phyloP scores from a whole-genome alignment of 257 asterid species.

The Solanum ahanhuiri region DNA sequence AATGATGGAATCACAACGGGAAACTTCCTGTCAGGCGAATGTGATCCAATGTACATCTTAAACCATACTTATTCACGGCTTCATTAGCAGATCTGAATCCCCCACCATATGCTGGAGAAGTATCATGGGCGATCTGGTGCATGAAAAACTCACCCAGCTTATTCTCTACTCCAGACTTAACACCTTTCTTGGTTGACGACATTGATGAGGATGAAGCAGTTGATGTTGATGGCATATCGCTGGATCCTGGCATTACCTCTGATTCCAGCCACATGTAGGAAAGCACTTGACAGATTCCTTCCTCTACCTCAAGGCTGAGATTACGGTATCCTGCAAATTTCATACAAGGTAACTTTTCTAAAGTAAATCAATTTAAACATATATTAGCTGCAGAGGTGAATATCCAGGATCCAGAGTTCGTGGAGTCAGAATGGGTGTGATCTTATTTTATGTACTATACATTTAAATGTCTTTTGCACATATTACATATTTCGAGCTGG shows the following conservation, averaged over 20 bases:
- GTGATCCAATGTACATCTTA: slow-evolving; percentile 70
- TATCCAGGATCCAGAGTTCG: not conserved
- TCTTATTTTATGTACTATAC: not conserved
- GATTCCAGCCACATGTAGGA: slow-evolving; percentile 86
- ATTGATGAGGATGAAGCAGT: slow-evolving; percentile 27
- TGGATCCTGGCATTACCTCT: slow-evolving; percentile 51
- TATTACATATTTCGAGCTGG: not conserved
- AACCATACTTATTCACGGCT: slow-evolving; percentile 70
- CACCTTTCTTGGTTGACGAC: slow-evolving; percentile 46
- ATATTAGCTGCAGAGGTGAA: not conserved
- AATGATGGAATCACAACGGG: slow-evolving; percentile 26
- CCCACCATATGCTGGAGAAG: slow-evolving; percentile 89
- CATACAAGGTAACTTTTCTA: not conserved
- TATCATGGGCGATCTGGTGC: slow-evolving; percentile 82
- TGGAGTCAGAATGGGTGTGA: not conserved
- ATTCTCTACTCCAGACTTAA: slow-evolving; percentile 51
- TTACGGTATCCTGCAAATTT: slow-evolving; percentile 52
- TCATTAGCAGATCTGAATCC: slow-evolving; percentile 78
- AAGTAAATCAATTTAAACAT: not conserved
- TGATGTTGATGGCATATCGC: slow-evolving; percentile 35
- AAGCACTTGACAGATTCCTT: slow-evolving; percentile 93
- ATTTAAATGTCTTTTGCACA: not conserved
- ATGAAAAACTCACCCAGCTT: slow-evolving; percentile 82
- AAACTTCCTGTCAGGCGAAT: slow-evolving; percentile 51
- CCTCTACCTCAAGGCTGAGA: slow-evolving; percentile 73